These are phyloP conservation scores for Phylloporus sp. DNA, from an alignment of 768 basidiomycete species.

Conservation along the genomic window DNA sequence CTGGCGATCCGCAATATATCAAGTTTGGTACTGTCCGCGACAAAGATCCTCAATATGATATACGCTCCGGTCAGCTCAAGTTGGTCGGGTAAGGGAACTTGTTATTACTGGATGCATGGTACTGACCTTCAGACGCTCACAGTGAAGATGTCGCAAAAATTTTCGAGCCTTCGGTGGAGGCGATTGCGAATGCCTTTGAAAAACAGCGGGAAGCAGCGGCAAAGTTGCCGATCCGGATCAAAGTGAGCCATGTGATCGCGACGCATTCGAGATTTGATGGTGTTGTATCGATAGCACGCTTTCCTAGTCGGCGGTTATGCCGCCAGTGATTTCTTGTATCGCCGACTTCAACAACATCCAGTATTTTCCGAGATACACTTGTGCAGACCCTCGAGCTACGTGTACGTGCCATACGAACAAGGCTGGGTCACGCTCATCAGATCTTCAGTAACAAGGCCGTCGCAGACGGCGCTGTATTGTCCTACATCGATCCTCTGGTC, in stretches of 20 bases:
- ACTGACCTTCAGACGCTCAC: neutral
- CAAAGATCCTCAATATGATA: constrained; percentile 30
- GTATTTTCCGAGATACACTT: constrained; percentile 35
- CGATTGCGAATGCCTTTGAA: constrained; percentile 31
- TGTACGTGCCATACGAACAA: constrained; percentile 31
- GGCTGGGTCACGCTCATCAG: neutral
- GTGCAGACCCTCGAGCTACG: constrained; percentile 44
- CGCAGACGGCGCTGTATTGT: constrained; percentile 11
- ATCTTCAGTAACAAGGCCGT: neutral
- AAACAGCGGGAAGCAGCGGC: constrained; percentile 23
- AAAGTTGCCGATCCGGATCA: constrained; percentile 23
- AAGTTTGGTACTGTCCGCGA: constrained; percentile 36
- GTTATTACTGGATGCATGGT: neutral
- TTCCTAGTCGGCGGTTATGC: constrained; percentile 51
- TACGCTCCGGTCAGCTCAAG: constrained; percentile 36
- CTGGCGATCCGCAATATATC: constrained; percentile 31
- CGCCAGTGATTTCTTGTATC: constrained; percentile 43
- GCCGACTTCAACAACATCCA: constrained; percentile 35
- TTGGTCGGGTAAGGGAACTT: constrained; percentile 32
- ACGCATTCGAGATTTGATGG: neutral
- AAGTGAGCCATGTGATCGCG: constrained; percentile 1
- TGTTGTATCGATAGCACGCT: constrained; percentile 23
- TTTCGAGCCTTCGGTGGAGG: constrained; percentile 41
- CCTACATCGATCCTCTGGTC: constrained; percentile 42
- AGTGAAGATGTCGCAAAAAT: constrained; percentile 36